These are phyloP conservation scores for Beauveria scarabaeidicola DNA, from an alignment of 2,329 filamentous ascomycete species.

Conservation along the genomic window DNA sequence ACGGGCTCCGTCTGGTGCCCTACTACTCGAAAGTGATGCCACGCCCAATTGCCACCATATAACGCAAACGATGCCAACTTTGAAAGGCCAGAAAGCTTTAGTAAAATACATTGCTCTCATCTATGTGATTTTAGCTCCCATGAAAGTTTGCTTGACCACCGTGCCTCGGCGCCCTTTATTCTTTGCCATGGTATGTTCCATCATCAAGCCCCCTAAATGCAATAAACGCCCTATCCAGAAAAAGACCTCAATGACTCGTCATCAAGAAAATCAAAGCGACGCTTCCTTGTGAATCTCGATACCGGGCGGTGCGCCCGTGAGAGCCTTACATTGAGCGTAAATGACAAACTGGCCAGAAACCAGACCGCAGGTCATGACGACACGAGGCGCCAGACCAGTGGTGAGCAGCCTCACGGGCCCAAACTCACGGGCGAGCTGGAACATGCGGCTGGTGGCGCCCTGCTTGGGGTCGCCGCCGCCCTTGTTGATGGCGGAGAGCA, in stretches of 20 bases:
- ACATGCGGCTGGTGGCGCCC: conserved; percentile 41
- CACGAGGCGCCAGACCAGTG: conserved; percentile 40
- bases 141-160: neutral
- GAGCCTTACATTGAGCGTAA: conserved; percentile 45
- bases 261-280: neutral
- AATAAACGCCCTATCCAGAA: neutral
- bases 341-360: conserved; percentile 48
- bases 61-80: too few species aligned
- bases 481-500: conserved; percentile 48
- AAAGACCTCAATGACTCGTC: neutral
- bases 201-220: neutral
- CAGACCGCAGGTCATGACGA: conserved; percentile 45
- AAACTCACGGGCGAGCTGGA: conserved; percentile 42
- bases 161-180: neutral
- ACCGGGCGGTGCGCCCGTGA: conserved; percentile 41
- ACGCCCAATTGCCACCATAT: too few species aligned
- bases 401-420: conserved; percentile 39
- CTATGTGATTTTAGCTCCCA: neutral
- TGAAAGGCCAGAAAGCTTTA: neutral
- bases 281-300: conserved; percentile 46
- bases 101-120: neutral
- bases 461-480: conserved; percentile 41
- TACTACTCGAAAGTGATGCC: too few species aligned
- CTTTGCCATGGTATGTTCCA: neutral
- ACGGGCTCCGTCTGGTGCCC: too few species aligned